Evolutionary conservation across 495 filamentous ascomycete species (phyloP).

Genomic region (Aspergillus haitiensis): DNA sequence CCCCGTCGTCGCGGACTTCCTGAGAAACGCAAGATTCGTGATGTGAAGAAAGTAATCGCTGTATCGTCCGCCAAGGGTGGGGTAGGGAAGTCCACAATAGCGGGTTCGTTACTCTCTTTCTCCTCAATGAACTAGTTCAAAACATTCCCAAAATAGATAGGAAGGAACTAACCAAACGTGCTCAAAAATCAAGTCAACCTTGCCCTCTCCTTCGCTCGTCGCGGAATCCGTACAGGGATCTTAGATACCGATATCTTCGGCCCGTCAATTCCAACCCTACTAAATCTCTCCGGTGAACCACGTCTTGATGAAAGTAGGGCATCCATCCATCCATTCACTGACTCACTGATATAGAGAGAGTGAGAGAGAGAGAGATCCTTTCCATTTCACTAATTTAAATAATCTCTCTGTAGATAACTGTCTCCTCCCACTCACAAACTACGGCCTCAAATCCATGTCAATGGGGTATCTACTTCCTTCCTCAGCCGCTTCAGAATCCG

Average conservation of each 20-base stretch:
- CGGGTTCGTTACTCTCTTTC: constrained; percentile 54
- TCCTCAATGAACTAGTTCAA: background rate
- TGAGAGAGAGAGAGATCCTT: too few relatives aligned
- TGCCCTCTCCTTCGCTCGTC: constrained; percentile 77
- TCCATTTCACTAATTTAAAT: constrained; percentile 10
- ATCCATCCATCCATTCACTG: background rate
- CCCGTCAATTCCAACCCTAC: constrained; percentile 86
- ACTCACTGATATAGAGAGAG: too few relatives aligned
- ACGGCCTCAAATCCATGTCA: constrained; percentile 95
- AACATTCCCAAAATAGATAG: background rate
- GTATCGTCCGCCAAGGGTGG: constrained; percentile 96
- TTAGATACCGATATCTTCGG: constrained; percentile 97
- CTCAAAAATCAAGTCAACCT: constrained; percentile 64
- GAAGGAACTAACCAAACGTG: constrained; percentile 9
- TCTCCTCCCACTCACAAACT: constrained; percentile 86
- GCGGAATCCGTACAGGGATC: constrained; percentile 78
- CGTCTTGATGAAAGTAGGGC: constrained; percentile 59
- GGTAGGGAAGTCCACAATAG: constrained; percentile 93
- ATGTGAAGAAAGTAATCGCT: constrained; percentile 84
- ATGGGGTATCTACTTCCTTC: constrained; percentile 84
- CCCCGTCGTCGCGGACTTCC: constrained; percentile 84
- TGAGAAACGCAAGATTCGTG: constrained; percentile 70
- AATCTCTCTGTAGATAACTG: constrained; percentile 60
- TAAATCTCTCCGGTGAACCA: constrained; percentile 75
- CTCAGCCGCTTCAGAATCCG: too few relatives aligned